These are phyloP conservation scores for Ambrosia artemisiifolia DNA, from an alignment of 129 eudicot species.

Conservation along the genomic window DNA sequence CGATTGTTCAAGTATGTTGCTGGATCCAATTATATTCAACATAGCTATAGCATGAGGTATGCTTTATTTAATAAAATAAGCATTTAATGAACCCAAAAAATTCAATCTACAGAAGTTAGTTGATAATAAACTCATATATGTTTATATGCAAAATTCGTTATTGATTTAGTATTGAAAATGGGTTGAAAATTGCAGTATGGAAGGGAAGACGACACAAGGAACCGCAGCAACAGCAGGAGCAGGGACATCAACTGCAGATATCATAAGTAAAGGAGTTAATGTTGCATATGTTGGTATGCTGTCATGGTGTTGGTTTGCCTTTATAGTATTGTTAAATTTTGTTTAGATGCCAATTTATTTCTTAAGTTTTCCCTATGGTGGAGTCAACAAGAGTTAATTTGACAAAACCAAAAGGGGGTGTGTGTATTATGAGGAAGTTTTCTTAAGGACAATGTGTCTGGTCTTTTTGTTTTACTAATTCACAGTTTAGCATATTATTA, in stretches of 20 bases:
- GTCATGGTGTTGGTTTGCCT: slow-evolving; percentile 9
- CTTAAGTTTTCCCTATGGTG: background rate
- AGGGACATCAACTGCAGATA: slow-evolving; percentile 37
- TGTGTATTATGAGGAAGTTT: slow-evolving; percentile 9
- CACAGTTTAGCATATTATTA: background rate
- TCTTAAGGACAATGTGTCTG: slow-evolving; percentile 4
- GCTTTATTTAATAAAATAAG: background rate
- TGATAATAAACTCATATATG: background rate
- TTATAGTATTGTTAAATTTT: slow-evolving; percentile 17
- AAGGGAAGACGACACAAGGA: slow-evolving; percentile 33
- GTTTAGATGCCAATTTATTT: slow-evolving; percentile 19
- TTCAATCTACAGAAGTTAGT: background rate
- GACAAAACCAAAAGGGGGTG: slow-evolving; percentile 21
- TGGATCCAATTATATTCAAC: no score
- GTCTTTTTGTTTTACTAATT: background rate
- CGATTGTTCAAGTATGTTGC: no score
- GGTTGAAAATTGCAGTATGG: slow-evolving; percentile 27
- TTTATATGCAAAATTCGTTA: background rate
- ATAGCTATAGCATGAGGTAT: background rate
- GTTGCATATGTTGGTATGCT: slow-evolving; percentile 20
- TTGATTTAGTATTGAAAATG: background rate
- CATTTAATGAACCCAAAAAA: background rate
- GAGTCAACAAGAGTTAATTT: slow-evolving; percentile 16
- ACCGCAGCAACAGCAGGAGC: slow-evolving; percentile 10
- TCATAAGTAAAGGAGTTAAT: slow-evolving; percentile 32